phyloP scores from a whole-genome alignment of 192 early-diverging fungal genomes.

The Podila epicladia region DNA sequence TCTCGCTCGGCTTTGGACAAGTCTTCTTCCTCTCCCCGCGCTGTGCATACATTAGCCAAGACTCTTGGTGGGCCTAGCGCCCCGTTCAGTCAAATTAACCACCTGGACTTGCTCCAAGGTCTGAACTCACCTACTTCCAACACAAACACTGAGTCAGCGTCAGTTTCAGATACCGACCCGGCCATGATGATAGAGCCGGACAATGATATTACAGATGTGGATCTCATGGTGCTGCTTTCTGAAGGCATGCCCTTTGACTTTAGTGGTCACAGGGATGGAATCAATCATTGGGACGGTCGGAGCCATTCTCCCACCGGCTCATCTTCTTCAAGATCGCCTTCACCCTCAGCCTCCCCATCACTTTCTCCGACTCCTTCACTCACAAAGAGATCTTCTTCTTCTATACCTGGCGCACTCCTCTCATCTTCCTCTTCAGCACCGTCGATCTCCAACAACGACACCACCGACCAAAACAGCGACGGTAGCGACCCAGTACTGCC shows the following conservation, averaged over 20 bases:
- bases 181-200: neutral
- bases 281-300: neutral
- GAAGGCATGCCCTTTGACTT: neutral
- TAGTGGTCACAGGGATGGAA: neutral
- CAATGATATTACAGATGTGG: neutral
- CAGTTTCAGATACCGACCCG: neutral
- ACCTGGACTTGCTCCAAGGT: neutral
- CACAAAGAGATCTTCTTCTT: no score
- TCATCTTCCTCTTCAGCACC: neutral
- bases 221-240: neutral
- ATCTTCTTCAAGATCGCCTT: neutral
- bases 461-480: neutral
- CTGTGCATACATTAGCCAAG: neutral
- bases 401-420: no score
- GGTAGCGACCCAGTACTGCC: neutral
- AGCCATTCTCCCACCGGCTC: neutral
- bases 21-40: neutral
- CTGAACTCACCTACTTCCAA: neutral
- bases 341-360: neutral
- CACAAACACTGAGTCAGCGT: neutral
- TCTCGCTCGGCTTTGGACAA: neutral
- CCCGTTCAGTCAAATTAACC: neutral
- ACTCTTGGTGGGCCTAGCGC: neutral
- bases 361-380: neutral
- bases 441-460: neutral